Evolutionary conservation across 2,329 filamentous ascomycete genomes (phyloP).

Genomic region (Fusarium sp.): DNA sequence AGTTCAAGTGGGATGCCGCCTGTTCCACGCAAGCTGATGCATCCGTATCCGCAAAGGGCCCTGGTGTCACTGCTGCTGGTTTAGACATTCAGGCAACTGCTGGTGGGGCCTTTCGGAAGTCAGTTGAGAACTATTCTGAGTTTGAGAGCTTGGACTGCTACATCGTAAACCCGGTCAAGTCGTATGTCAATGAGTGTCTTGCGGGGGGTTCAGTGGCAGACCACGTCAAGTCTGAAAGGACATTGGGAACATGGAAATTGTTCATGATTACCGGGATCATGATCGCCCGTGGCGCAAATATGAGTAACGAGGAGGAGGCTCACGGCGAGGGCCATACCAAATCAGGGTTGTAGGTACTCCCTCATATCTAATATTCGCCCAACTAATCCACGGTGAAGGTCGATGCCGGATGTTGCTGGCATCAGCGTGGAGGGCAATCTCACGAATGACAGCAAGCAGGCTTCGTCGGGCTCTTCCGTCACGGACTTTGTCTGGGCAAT

Average conservation of each 20-base stretch:
- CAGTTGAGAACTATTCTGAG: neutral
- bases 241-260: neutral
- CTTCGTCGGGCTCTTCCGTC: neutral
- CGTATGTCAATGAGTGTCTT: neutral
- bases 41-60: neutral
- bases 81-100: neutral
- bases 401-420: neutral
- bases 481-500: neutral
- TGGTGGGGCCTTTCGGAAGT: neutral
- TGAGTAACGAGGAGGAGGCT: neutral
- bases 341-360: neutral
- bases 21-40: neutral
- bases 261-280: neutral
- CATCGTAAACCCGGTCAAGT: neutral
- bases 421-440: neutral
- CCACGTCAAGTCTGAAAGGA: neutral
- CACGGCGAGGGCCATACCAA: neutral
- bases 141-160: neutral
- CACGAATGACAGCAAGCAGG: neutral
- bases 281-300: neutral
- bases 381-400: neutral
- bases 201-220: neutral
- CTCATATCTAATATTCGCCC: neutral
- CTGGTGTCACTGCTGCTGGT: neutral
- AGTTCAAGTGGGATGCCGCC: neutral